Evolutionary conservation across 352 stramenopile genomes (phyloP).

Genomic region (Globisporangium carolinianum): DNA sequence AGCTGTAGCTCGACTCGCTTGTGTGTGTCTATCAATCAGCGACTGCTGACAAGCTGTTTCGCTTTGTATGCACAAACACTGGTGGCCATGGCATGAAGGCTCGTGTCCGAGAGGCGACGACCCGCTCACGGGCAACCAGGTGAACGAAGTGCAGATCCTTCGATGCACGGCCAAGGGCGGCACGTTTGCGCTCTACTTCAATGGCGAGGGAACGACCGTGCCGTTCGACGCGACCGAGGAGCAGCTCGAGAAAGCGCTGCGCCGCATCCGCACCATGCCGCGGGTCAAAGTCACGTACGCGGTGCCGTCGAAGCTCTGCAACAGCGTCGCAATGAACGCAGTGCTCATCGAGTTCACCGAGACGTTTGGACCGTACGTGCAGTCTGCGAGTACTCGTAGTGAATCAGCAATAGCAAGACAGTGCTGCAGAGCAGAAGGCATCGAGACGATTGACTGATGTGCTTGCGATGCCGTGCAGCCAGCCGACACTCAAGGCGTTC

Average conservation of each 20-base stretch:
- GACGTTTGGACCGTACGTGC: conserved; percentile 48
- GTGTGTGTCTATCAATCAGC: not conserved
- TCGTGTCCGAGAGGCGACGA: conserved; percentile 86
- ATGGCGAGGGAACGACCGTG: conserved; percentile 44
- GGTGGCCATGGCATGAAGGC: conserved; percentile 11
- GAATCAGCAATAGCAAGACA: too few species aligned
- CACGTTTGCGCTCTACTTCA: conserved; percentile 64
- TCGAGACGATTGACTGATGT: too few species aligned
- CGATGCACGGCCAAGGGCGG: conserved; percentile 69
- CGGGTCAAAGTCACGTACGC: conserved; percentile 47
- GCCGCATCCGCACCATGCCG: conserved; percentile 20
- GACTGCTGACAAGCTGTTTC: not conserved
- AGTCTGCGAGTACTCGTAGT: not conserved
- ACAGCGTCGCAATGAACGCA: conserved; percentile 26
- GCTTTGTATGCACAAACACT: not conserved
- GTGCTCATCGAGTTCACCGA: conserved; percentile 61
- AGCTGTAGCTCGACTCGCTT: too few species aligned
- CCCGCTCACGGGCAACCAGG: conserved; percentile 72
- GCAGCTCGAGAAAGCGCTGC: conserved; percentile 51
- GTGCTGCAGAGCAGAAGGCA: too few species aligned
- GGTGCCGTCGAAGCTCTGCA: conserved; percentile 31
- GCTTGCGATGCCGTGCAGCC: conserved; percentile 18
- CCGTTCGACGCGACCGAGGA: conserved; percentile 37
- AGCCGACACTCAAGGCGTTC: conserved; percentile 55
- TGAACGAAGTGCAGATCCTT: conserved; percentile 80